Evolutionary conservation across 805 yeast genomes (phyloP).

Genomic region (Candida railenensis): DNA sequence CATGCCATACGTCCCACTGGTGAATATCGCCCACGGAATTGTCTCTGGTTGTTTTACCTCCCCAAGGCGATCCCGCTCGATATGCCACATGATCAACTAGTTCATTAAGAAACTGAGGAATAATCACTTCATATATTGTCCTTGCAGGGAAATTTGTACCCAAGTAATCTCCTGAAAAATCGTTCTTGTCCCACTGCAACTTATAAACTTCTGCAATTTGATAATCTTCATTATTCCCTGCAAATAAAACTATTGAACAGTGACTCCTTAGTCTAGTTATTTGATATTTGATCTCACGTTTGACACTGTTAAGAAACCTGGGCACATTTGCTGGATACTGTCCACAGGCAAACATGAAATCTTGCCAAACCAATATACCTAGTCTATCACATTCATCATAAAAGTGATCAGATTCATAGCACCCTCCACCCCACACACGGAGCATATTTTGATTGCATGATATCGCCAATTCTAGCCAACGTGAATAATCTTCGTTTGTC

Average conservation of each 20-base stretch:
- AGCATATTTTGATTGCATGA: constrained; percentile 45
- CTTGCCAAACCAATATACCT: constrained; percentile 54
- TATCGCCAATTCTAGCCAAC: constrained; percentile 32
- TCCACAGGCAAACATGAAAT: constrained; percentile 59
- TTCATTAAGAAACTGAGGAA: constrained; percentile 34
- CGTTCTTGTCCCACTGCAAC: constrained; percentile 26
- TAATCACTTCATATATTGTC: constrained; percentile 35
- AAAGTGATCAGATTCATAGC: constrained; percentile 41
- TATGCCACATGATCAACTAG: constrained; percentile 28
- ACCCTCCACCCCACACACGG: constrained; percentile 53
- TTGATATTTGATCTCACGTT: constrained; percentile 37
- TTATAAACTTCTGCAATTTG: constrained; percentile 39
- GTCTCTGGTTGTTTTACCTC: constrained; percentile 36
- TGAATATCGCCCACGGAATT: constrained; percentile 49
- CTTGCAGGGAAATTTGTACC: constrained; percentile 45
- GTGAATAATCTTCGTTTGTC: constrained; percentile 31
- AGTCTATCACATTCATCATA: constrained; percentile 43
- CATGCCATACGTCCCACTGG: constrained; percentile 62
- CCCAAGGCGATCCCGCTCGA: constrained; percentile 52
- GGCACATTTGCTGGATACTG: constrained; percentile 45
- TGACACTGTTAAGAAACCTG: constrained; percentile 32
- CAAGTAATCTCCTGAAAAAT: constrained; percentile 23
- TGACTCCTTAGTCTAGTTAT: constrained; percentile 40
- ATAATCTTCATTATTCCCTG: constrained; percentile 51
- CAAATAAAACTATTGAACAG: constrained; percentile 38